Base-by-base conservation (phyloP, 2,329 filamentous ascomycete genomes). In the Aschersonia sp. region DNA sequence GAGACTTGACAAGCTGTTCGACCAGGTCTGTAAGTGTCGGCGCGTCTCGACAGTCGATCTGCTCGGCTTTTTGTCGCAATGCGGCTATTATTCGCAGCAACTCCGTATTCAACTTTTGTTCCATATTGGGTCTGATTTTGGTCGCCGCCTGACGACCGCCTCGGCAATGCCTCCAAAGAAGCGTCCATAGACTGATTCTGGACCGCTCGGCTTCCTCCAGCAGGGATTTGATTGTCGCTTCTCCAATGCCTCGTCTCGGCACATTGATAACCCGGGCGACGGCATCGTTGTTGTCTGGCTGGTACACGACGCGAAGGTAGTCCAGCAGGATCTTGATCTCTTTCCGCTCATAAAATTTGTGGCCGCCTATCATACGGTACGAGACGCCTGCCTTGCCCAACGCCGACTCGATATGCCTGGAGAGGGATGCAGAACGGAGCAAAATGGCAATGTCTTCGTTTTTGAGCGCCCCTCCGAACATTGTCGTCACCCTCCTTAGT, bases 321-420 rank as follows among this genome's bases (percentile, higher is more conserved):
- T 96, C 89, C 4, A 97, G 66, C 1, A 97, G 62, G 5, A 88
- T 74, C 62, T 92, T 94, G 59, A 97, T 84, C 61, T 98, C 91
- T 3, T 80, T 76, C 46, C 92, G 80, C 55, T 98, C 92, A 58
- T 94, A 97, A 61, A 98, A 98, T 50, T 86, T 85, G 52, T 80
- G 78, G 2, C 92, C 91, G 40, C 78, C 91, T 46, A 97, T 82
- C 89, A 97, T 96, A 45, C 81, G 81, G 64, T 97, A 98, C 0
- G 89, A 76, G 41, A 97, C 80, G 1, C 89, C 88, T 9, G 80
- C 78, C 57, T 84, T 87, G 10, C 84, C 87, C 41, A 97, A 70
- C 3, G 84, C 83, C 29, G 81, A 76, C 65, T 98, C 91, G 40
- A 97, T 84, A n/a, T 87, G 79, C 29, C 89, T 74, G 0, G 91